A percentile compares a stretch with the other conserved stretches of the same genome.
Evolutionary conservation across 2,329 filamentous ascomycete species (phyloP).

Genomic region (Sordariomycetes sp.): DNA sequence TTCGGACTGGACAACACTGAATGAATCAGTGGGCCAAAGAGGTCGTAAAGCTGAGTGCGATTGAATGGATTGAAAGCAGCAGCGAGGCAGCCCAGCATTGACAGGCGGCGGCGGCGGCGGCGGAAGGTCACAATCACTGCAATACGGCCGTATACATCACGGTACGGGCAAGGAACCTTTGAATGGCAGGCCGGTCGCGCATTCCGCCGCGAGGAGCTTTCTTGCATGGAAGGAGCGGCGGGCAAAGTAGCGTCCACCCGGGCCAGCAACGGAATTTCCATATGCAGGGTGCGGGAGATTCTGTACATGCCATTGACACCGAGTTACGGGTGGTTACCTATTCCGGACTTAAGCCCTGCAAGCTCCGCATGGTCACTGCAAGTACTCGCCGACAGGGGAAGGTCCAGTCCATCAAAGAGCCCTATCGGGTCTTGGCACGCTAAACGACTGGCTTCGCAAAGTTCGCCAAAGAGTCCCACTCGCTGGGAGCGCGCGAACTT

Average conservation of each 20-base stretch:
- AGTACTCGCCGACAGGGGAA: not conserved
- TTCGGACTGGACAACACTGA: not conserved
- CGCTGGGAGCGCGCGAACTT: too few species aligned
- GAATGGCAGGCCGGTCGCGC: not conserved
- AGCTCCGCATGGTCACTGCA: not conserved
- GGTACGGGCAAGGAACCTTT: not conserved
- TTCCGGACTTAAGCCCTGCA: not conserved
- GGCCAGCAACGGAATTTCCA: not conserved
- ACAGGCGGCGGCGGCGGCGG: not conserved
- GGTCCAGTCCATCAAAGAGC: not conserved
- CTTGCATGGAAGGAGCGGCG: not conserved
- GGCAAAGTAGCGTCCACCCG: not conserved
- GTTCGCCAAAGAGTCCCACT: not conserved
- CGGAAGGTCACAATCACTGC: too few species aligned
- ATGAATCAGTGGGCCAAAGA: not conserved
- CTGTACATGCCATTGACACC: not conserved
- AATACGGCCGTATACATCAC: not conserved
- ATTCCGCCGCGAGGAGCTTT: not conserved
- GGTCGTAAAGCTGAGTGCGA: not conserved
- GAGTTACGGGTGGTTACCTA: not conserved
- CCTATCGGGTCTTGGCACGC: not conserved
- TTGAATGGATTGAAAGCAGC: not conserved
- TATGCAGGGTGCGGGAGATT: not conserved
- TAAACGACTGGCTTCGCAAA: not conserved
- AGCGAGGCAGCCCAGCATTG: not conserved